Evolutionary conservation across 177 flowering plant species (phyloP).

Genomic region (Vitis hybrid): DNA sequence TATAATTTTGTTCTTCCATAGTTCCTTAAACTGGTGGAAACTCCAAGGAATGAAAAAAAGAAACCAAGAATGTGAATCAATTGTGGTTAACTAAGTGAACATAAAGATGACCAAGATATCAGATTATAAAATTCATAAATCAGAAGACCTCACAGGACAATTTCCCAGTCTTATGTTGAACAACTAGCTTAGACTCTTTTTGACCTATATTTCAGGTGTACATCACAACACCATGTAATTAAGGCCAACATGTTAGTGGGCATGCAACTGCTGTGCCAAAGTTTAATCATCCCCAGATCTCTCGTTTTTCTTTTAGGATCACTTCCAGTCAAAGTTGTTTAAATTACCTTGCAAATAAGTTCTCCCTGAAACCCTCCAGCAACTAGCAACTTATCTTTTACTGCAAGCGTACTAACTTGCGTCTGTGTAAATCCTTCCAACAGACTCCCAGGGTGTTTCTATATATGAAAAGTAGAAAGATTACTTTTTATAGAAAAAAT

Average conservation of each 20-base stretch:
- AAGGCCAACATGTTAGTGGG: too few relatives aligned
- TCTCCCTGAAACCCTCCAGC: slow-evolving; percentile 96
- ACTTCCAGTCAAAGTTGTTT: background rate
- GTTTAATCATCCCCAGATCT: background rate
- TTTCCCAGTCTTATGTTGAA: too few relatives aligned
- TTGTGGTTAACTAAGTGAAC: background rate
- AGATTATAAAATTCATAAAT: too few relatives aligned
- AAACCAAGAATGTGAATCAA: background rate
- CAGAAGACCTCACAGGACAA: too few relatives aligned
- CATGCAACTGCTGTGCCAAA: background rate
- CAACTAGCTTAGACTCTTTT: too few relatives aligned
- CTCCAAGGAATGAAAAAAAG: background rate
- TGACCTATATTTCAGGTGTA: too few relatives aligned
- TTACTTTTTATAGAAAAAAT: background rate
- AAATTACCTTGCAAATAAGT: slow-evolving; percentile 79
- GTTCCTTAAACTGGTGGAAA: background rate
- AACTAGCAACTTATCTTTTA: slow-evolving; percentile 70
- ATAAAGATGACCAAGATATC: background rate
- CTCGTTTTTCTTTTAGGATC: too few relatives aligned
- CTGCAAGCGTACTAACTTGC: slow-evolving; percentile 86
- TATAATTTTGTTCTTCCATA: background rate
- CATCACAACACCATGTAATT: too few relatives aligned
- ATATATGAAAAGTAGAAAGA: slow-evolving; percentile 3
- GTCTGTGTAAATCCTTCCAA: slow-evolving; percentile 84
- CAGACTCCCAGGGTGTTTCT: slow-evolving; percentile 84